Evolutionary conservation across 2,329 filamentous ascomycete genomes (phyloP), one percentile per base, ranked within the genome.

Genomic region (Trichoderma atroviride): DNA sequence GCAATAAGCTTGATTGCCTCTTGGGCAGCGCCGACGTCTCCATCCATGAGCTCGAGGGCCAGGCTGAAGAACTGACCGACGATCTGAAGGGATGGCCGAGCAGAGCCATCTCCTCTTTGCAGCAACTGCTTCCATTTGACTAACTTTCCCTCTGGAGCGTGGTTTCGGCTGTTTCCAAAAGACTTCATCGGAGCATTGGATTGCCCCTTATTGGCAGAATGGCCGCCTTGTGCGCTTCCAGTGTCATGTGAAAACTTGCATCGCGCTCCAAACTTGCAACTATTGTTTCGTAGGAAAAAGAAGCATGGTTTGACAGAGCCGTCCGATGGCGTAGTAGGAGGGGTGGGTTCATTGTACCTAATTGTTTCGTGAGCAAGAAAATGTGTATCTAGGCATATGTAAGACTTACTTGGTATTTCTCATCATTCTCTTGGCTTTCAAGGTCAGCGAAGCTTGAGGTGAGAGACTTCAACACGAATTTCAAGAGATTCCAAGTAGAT

Each of bases 1-100:
- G 75, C 74, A n/a, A 80, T 69, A 24, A 68, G 58, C 37, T 71
- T 74, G 14, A 75, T 68, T 1, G 71, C 71, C 52, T 74, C 70
- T 47, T 75, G 74, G 10, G 71, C 68, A 3, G 66, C 70, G 10
- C 72, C 70, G 10, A 74, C 35, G 14, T 75, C 73, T 16, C 72
- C 70, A 4, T 72, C 61, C 73, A 75, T 72, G 47, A 75, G 68
- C 10, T 74, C 71, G 5, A 73, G 63, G 14, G 69, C 73, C 2
- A 75, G 67, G 9, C 56, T 50, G 29, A 75, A 73, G 67, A 74
- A 74, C 1, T 68, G 71, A 11, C 68, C 55, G 19, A 70, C 68
- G 4, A 52, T 60, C 1, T 27, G 4, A 0, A 70, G 11, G 9
- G 57, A 27, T 37, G 55, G 71, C 27, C 69, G 61, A 4, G 62